Base-by-base conservation (phyloP, 2,329 filamentous ascomycete genomes). In the Zasmidium angulare region DNA sequence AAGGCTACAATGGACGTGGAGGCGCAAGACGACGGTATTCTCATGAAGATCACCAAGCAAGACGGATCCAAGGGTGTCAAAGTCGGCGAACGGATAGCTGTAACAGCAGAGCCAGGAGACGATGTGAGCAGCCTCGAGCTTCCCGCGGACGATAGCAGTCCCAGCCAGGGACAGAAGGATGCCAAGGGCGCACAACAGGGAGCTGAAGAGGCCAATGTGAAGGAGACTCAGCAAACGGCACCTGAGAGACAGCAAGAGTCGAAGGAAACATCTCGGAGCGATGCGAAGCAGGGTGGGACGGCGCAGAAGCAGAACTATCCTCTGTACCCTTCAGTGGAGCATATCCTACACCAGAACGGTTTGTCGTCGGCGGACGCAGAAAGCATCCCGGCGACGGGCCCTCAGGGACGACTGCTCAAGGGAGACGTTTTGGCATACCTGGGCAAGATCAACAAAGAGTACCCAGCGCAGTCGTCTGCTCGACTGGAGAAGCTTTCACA, bases 1-100 rank as follows among this genome's bases (percentile, higher is more conserved):
- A 96, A 96, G 82, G 91, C 91, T 57, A 90, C 90, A 58, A 96
- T 96, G 91, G 92, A 96, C 69, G 91, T 96, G 23, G 92, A 96
- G 80, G 91, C 91, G 46, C 91, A 95, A 78, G 91, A 96, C 48
- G 91, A 96, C 72, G 91, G 92, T 46, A 81, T 93, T 67, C 78
- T 96, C 75, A 87, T 92, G 72, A 96, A 95, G 82, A 93, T 96
- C 68, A 84, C 87, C 73, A 80, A 86, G 72, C 79, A 79, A 47
- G 88, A 92, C 72, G 90, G 90, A 55, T 83, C 83, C 74, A 95
- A 96, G 79, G 81, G 80, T 50, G 83, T 96, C 36, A 83, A 89
- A 75, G 91, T 96, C 56, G 91, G 91, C 65, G 80, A 84, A 50
- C 84, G 91, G 69, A 96, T 96, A 79, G 91, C 87, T 48, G 89